Base-by-base conservation (phyloP, 169 alveolate species). In the Plasmodium ovale region DNA sequence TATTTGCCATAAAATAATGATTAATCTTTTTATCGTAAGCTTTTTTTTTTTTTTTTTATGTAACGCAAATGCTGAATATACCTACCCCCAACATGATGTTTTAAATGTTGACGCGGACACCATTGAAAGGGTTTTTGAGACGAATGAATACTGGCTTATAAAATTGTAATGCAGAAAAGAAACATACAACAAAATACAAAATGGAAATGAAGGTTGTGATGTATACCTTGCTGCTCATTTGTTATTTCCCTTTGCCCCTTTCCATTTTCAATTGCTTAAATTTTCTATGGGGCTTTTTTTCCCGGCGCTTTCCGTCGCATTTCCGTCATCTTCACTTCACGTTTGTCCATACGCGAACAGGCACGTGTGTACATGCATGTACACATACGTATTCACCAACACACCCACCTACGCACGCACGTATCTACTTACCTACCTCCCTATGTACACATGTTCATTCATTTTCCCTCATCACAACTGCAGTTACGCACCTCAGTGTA, bases 401-500 rank as follows among this genome's bases (percentile, higher is more conserved):
- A 6, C 16, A 6, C 56, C n/a, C 12, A 47, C 25, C 1, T 1
- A 1, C 16, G 12, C 21, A 2, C 27, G n/a, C 33, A 1, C 4
- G 1, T 37, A 21, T n/a, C 6, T 65, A 19, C 39, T 10, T 65
- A 1, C 23, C 10, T 25, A 59, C 0, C 9, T 21, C 9, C 0
- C 44, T 39, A 25, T 67, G 16, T 39, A 42, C 44, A 9, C 31
- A 14, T 33, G 7, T 59, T 49, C 25, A n/a, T n/a, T 33, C 35
- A 10, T 35, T 64, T 53, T 27, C 1, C 31, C 14, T 23, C 3
- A 9, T 23, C 5, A 59, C 70, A 6, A 42, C 16, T 59, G 39
- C 58, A 74, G 88, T 44, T 74, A 74, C 51, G 73, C 88, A 35
- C 88, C 88, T 19, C 88, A 74, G 2, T 74, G 88, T 51, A 68